These are phyloP conservation scores for Lactarius hatsudake DNA, from an alignment of 768 basidiomycete species.

Conservation along the genomic window DNA sequence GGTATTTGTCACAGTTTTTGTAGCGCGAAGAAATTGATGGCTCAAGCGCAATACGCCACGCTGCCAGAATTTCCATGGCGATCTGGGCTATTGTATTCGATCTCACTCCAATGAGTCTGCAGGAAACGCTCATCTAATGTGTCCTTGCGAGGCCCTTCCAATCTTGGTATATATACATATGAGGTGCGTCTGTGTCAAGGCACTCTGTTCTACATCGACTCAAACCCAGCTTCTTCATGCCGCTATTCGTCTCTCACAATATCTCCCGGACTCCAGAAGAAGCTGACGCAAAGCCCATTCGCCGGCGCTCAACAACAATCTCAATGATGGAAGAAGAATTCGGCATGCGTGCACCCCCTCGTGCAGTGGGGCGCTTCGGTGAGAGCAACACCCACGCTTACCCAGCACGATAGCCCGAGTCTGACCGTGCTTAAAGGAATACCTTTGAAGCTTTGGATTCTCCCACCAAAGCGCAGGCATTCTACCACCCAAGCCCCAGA, in stretches of 20 bases:
- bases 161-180: conserved; percentile 1
- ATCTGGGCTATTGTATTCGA: not conserved
- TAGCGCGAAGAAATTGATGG: not conserved
- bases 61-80: not conserved
- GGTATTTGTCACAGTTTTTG: not conserved
- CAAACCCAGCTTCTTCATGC: not conserved
- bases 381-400: not conserved
- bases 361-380: conserved; percentile 3
- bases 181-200: not conserved
- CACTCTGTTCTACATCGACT: not conserved
- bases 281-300: not conserved
- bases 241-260: not conserved
- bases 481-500: conserved; percentile 13
- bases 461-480: conserved; percentile 9
- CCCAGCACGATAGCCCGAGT: not conserved
- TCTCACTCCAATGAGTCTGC: not conserved
- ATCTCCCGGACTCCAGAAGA: not conserved
- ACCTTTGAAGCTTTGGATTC: conserved; percentile 8
- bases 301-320: conserved; percentile 16
- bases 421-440: conserved; percentile 3
- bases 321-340: conserved; percentile 19
- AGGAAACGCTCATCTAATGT: not conserved
- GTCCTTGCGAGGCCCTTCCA: not conserved
- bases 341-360: conserved; percentile 6
- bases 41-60: not conserved